A percentile compares a stretch with the other conserved stretches of the same genome.
Conservation (phyloP, 148 eudicot species). For the Bassia scoparia region DNA sequence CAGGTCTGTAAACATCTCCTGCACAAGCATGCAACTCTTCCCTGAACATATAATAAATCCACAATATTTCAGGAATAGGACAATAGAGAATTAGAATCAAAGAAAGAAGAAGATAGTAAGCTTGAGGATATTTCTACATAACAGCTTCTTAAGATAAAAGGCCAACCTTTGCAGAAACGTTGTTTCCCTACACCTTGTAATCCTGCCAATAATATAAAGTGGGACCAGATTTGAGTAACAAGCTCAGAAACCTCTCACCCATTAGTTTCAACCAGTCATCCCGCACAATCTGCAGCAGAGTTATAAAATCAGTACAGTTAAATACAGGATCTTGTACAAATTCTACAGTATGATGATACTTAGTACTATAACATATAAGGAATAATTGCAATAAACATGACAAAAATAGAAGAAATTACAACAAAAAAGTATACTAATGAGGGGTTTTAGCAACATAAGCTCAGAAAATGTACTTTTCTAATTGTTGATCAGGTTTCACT, state of each 20-base stretch:
- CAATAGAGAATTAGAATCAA: neutral
- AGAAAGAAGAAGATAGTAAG: neutral
- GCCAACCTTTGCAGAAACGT: conserved; percentile 94
- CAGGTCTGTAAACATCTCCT: conserved; percentile 97
- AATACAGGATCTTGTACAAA: neutral
- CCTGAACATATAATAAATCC: conserved; percentile 39
- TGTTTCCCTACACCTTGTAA: conserved; percentile 99
- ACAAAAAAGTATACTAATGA: neutral
- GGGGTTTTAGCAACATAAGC: conserved; percentile 4
- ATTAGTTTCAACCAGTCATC: conserved; percentile 86
- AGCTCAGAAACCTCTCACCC: conserved; percentile 98
- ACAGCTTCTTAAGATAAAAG: conserved; percentile 88
- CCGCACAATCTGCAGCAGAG: conserved; percentile 64
- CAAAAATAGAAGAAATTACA: neutral
- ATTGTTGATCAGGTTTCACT: conserved; percentile 93
- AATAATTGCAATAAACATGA: neutral
- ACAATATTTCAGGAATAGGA: neutral
- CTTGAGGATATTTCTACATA: conserved; percentile 25
- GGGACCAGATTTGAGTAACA: conserved; percentile 77
- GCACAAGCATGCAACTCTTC: conserved; percentile 99
- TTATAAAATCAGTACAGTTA: neutral
- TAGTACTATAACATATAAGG: neutral
- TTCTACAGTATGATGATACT: neutral
- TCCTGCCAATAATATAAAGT: conserved; percentile 88
- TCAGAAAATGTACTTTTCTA: conserved; percentile 63